Conservation (phyloP, 2,329 filamentous ascomycete genomes). For the Apiospora hydei region DNA sequence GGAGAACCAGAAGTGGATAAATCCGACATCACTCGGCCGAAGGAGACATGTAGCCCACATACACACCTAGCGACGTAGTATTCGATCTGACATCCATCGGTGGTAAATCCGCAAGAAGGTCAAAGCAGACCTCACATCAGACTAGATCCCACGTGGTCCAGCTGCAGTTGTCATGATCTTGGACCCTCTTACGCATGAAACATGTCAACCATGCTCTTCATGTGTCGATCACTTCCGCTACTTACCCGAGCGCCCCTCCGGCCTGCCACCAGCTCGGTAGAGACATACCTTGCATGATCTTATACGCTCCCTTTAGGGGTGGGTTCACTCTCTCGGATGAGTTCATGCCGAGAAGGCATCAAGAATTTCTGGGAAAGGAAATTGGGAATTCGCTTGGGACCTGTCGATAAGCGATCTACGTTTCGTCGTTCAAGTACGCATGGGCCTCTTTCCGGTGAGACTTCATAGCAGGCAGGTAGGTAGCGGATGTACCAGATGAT, state of each 20-base stretch:
- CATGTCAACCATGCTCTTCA: conserved; percentile 1
- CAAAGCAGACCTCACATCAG: background rate
- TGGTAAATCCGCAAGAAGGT: background rate
- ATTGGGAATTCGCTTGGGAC: too few species aligned
- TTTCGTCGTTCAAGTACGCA: background rate
- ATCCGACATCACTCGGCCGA: background rate
- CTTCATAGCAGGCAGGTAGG: background rate
- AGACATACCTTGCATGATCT: background rate
- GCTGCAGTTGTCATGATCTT: background rate
- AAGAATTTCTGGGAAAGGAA: too few species aligned
- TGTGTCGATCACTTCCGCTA: background rate
- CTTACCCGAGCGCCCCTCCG: background rate
- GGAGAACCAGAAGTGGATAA: background rate
- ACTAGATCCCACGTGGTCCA: background rate
- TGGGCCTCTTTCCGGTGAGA: background rate
- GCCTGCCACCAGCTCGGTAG: background rate
- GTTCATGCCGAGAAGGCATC: background rate
- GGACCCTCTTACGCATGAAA: background rate
- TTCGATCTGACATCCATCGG: background rate
- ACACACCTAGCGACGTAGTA: background rate
- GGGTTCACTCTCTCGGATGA: background rate
- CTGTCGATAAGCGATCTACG: background rate
- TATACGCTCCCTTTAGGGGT: background rate
- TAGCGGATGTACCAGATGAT: background rate
- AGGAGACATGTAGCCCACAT: background rate